Evolutionary conservation across 257 asterid genomes (phyloP).

Genomic region (Cinchona pubescens): DNA sequence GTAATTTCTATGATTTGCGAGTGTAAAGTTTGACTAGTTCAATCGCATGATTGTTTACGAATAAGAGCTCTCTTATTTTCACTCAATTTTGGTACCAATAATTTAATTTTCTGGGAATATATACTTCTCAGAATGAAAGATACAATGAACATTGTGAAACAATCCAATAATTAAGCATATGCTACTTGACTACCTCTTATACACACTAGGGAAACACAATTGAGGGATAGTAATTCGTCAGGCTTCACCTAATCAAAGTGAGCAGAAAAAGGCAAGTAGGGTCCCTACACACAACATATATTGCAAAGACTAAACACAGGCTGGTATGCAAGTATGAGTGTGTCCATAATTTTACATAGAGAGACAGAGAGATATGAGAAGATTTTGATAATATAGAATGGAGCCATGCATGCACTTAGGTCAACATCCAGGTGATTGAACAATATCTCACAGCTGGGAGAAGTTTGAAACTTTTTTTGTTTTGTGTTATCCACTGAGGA

Average conservation of each 20-base stretch:
- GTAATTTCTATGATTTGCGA: too few species aligned
- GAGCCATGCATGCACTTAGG: slow-evolving; percentile 21
- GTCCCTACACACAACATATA: not conserved
- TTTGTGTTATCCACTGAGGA: slow-evolving; percentile 40
- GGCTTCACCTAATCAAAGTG: not conserved
- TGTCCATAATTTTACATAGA: not conserved
- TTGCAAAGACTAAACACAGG: not conserved
- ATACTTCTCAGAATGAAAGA: not conserved
- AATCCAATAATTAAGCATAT: too few species aligned
- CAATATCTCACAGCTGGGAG: slow-evolving; percentile 37
- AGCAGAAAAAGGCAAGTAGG: not conserved
- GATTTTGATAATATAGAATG: not conserved
- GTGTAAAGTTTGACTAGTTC: too few species aligned
- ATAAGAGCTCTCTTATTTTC: too few species aligned
- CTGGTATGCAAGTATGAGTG: not conserved
- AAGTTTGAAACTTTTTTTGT: slow-evolving; percentile 21
- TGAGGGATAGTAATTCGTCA: not conserved
- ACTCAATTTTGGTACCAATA: too few species aligned
- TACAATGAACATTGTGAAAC: not conserved
- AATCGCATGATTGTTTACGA: too few species aligned
- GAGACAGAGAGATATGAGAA: not conserved
- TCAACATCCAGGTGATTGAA: slow-evolving; percentile 63
- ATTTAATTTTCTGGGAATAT: too few species aligned
- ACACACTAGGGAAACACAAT: not conserved
- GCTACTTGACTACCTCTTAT: not conserved